phyloP scores from a whole-genome alignment of 306 rosid species.

The Quercus glauca region DNA sequence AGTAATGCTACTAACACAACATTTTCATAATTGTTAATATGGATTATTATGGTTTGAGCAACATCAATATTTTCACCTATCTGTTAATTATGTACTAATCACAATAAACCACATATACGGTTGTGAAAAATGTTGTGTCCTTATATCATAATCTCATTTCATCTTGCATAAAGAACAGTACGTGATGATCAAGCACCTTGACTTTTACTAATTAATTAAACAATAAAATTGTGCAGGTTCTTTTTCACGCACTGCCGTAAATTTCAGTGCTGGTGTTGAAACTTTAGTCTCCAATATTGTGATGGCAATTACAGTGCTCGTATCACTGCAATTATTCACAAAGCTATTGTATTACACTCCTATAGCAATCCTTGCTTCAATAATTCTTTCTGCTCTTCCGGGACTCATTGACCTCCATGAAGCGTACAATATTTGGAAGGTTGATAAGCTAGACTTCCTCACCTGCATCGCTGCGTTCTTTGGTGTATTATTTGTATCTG shows the following conservation, averaged over 20 bases:
- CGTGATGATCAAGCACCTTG: no score
- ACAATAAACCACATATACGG: no score
- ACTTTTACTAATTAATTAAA: not conserved
- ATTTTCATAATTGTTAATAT: no score
- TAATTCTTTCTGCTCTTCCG: conserved; percentile 76
- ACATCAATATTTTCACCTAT: no score
- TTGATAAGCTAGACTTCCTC: conserved; percentile 76
- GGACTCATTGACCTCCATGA: conserved; percentile 60
- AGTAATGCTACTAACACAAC: no score
- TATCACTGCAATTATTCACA: conserved; percentile 59
- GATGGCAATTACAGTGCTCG: conserved; percentile 63
- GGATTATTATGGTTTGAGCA: no score
- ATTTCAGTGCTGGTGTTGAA: conserved; percentile 75
- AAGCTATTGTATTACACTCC: conserved; percentile 77
- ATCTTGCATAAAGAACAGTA: not conserved
- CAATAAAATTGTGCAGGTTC: conserved; percentile 46
- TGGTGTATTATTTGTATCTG: conserved; percentile 71
- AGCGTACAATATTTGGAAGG: conserved; percentile 70
- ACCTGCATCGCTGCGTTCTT: conserved; percentile 68
- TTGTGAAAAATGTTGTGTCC: no score
- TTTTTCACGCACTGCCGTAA: conserved; percentile 74
- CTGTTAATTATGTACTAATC: no score
- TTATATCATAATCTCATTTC: not conserved
- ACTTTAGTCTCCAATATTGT: conserved; percentile 67
- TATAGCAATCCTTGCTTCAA: conserved; percentile 68